Percentiles rank a stretch among this genome's conserved stretches.
Evolutionary conservation across 805 yeast species (phyloP).

Genomic region (Monosporozyma solicola): DNA sequence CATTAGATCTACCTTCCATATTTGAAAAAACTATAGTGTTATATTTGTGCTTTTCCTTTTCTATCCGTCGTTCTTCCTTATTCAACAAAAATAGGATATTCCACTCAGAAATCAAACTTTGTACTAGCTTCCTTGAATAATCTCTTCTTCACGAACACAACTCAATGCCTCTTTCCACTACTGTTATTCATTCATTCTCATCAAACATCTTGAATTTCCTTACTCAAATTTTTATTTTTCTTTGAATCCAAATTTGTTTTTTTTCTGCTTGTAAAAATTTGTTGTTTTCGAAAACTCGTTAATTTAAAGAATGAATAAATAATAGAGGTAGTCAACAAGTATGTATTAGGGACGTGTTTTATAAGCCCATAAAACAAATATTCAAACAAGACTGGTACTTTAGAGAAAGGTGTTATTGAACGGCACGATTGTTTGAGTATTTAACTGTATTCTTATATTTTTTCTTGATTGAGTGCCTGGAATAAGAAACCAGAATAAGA

Average conservation of each 20-base stretch:
- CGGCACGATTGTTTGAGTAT: not conserved
- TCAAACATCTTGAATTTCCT: not conserved
- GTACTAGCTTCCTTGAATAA: not conserved
- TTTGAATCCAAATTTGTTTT: not conserved
- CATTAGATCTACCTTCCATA: not conserved
- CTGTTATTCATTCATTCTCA: not conserved
- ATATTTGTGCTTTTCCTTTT: not conserved
- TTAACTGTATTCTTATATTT: not conserved
- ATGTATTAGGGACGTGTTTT: not conserved
- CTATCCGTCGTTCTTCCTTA: not conserved
- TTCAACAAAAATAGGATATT: not conserved
- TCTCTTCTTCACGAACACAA: not conserved
- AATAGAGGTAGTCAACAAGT: not conserved
- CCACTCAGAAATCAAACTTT: not conserved
- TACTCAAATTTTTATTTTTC: not conserved
- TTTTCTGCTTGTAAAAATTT: not conserved
- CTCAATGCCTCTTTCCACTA: not conserved
- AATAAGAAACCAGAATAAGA: not conserved
- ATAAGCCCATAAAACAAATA: not conserved
- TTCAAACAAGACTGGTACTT: not conserved
- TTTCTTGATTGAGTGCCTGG: not conserved
- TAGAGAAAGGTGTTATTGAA: not conserved
- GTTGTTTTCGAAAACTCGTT: not conserved
- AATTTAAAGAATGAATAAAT: not conserved
- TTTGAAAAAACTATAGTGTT: not conserved